Conservation (phyloP, 805 yeast genomes). For the Yarrowia porcina region DNA sequence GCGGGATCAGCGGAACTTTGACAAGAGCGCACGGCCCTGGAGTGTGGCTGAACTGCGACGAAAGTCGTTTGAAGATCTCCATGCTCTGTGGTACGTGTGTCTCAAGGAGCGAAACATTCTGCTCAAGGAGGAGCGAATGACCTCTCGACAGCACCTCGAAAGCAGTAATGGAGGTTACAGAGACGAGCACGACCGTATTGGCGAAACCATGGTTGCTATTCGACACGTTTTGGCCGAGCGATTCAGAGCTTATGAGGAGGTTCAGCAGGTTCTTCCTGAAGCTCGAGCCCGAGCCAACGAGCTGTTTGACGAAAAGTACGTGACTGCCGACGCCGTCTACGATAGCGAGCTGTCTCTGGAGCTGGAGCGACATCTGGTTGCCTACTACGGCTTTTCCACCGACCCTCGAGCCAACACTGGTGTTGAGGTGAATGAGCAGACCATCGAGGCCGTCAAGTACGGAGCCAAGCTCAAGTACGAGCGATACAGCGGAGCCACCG, state of each 20-base stretch:
- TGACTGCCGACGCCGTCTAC: constrained; percentile 52
- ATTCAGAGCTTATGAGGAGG: constrained; percentile 63
- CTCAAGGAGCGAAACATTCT: constrained; percentile 77
- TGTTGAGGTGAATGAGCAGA: constrained; percentile 44
- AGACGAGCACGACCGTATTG: constrained; percentile 44
- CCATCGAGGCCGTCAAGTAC: constrained; percentile 56
- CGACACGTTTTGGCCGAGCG: constrained; percentile 87
- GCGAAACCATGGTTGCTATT: constrained; percentile 70
- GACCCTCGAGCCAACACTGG: constrained; percentile 32
- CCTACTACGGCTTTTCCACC: constrained; percentile 80
- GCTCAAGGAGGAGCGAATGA: constrained; percentile 68
- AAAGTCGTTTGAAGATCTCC: constrained; percentile 88
- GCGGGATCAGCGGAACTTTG: constrained; percentile 52
- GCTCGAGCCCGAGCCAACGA: constrained; percentile 50
- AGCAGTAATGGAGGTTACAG: constrained; percentile 35
- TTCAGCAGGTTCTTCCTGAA: constrained; percentile 46
- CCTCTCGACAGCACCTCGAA: constrained; percentile 39
- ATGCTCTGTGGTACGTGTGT: constrained; percentile 84
- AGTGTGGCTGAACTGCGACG: constrained; percentile 81
- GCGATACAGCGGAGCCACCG: constrained; percentile 44
- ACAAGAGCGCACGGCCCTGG: constrained; percentile 66
- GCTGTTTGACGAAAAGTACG: constrained; percentile 57
- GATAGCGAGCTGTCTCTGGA: constrained; percentile 62
- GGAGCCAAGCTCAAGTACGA: constrained; percentile 66
- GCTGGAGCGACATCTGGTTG: constrained; percentile 73